Conservation (phyloP, 495 filamentous ascomycete genomes). For the Podospora australis region DNA sequence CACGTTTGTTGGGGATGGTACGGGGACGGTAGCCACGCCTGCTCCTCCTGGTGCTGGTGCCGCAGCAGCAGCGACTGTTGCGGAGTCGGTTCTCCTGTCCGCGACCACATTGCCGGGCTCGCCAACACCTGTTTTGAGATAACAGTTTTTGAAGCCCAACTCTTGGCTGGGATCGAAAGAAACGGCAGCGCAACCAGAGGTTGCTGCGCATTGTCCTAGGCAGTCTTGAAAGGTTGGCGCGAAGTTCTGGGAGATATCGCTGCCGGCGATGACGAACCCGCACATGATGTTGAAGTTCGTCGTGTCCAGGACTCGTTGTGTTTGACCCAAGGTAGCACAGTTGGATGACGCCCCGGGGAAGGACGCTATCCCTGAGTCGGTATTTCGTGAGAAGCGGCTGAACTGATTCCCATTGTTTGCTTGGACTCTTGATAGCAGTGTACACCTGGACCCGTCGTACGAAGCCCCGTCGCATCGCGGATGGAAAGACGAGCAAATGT, state of each 20-base stretch:
- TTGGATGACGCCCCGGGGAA: conserved; percentile 27
- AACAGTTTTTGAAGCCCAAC: conserved; percentile 35
- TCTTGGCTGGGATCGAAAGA: conserved; percentile 24
- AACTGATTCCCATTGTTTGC: conserved; percentile 10
- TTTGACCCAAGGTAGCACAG: conserved; percentile 18
- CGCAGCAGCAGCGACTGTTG: conserved; percentile 12
- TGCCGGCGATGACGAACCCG: conserved; percentile 25
- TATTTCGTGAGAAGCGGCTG: conserved; percentile 14
- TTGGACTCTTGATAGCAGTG: conserved; percentile 16
- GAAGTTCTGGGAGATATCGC: conserved; percentile 29
- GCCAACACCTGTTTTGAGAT: conserved; percentile 23
- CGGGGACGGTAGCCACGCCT: conserved; percentile 10
- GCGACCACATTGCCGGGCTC: conserved; percentile 11
- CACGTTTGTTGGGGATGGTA: not conserved
- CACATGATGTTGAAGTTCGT: conserved; percentile 24
- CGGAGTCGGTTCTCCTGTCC: conserved; percentile 24
- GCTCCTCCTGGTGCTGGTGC: conserved; percentile 2
- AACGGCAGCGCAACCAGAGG: conserved; percentile 22
- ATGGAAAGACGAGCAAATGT: conserved; percentile 29
- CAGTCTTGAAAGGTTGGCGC: conserved; percentile 30
- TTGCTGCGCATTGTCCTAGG: conserved; percentile 24
- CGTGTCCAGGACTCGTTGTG: conserved; percentile 9
- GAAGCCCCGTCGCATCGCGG: conserved; percentile 29
- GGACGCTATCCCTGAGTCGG: conserved; percentile 24
- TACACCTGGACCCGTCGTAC: conserved; percentile 20